phyloP scores from a whole-genome alignment of 2,329 filamentous ascomycete species.

The Diaporthe vexans region DNA sequence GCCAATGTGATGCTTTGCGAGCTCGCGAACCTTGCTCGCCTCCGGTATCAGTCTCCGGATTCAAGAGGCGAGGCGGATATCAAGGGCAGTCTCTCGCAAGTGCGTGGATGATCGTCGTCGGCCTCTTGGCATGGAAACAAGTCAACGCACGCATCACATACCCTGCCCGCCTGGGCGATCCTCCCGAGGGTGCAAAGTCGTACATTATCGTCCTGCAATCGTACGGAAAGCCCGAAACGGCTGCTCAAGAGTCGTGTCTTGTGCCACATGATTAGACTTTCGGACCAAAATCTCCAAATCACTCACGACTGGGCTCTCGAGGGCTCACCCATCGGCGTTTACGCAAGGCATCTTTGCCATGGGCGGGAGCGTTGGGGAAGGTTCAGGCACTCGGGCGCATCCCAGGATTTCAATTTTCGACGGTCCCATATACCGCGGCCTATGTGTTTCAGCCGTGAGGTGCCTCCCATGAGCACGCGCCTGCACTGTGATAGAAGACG shows the following conservation, averaged over 20 bases:
- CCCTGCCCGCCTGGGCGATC: slow-evolving; percentile 9
- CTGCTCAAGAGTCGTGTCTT: slow-evolving; percentile 12
- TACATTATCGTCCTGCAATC: not conserved
- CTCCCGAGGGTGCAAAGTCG: slow-evolving; percentile 1
- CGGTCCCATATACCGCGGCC: slow-evolving; percentile 25
- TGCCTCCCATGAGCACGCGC: slow-evolving; percentile 7
- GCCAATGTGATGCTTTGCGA: slow-evolving; percentile 8
- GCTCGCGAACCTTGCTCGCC: slow-evolving; percentile 6
- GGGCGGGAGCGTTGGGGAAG: slow-evolving; percentile 4
- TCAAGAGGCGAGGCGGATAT: slow-evolving; percentile 6
- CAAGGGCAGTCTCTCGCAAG: not conserved
- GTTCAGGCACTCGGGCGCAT: slow-evolving; percentile 27
- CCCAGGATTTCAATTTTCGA: slow-evolving; percentile 19
- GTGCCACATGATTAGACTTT: slow-evolving; percentile 13
- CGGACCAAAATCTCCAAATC: slow-evolving; percentile 14
- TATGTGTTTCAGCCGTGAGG: slow-evolving; percentile 33
- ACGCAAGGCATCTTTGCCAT: slow-evolving; percentile 17
- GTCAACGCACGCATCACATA: not conserved
- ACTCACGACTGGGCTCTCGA: slow-evolving; percentile 9
- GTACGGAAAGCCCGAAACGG: slow-evolving; percentile 8
- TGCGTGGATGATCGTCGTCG: slow-evolving; percentile 6
- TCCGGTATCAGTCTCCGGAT: slow-evolving; percentile 1
- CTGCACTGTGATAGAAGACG: slow-evolving; percentile 26
- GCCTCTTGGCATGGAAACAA: slow-evolving; percentile 35
- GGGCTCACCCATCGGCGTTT: slow-evolving; percentile 28